Evolutionary conservation across 371 early-diverging fungal species (phyloP).

Genomic region (Mortierella sp.): DNA sequence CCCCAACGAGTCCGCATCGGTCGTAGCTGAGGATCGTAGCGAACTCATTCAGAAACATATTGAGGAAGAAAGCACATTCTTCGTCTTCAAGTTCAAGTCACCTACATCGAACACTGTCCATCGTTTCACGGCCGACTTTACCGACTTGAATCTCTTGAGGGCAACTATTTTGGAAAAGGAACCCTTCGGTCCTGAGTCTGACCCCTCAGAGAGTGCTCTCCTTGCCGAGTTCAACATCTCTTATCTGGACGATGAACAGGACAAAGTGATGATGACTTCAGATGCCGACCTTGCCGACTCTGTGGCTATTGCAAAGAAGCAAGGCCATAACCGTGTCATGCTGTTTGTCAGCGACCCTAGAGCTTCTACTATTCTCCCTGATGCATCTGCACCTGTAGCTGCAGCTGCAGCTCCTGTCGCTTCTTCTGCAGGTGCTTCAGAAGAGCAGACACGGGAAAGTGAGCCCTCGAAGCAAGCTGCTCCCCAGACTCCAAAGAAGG

Average conservation of each 20-base stretch:
- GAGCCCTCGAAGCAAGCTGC: slow-evolving; percentile 16
- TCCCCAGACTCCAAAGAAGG: slow-evolving; percentile 37
- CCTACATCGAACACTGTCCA: slow-evolving; percentile 72
- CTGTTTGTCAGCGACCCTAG: slow-evolving; percentile 68
- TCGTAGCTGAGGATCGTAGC: slow-evolving; percentile 61
- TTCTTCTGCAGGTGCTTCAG: slow-evolving; percentile 8
- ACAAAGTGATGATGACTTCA: slow-evolving; percentile 81
- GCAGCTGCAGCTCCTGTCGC: slow-evolving; percentile 14
- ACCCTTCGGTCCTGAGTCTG: slow-evolving; percentile 62
- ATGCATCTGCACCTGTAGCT: slow-evolving; percentile 5
- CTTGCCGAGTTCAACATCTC: slow-evolving; percentile 71
- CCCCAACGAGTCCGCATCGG: slow-evolving; percentile 70
- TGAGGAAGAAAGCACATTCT: slow-evolving; percentile 54
- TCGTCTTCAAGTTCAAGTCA: slow-evolving; percentile 82
- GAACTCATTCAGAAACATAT: slow-evolving; percentile 41
- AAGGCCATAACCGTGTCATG: slow-evolving; percentile 82
- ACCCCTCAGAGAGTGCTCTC: slow-evolving; percentile 57
- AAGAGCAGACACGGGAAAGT: slow-evolving; percentile 7
- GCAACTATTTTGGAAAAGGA: slow-evolving; percentile 59
- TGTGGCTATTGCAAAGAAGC: slow-evolving; percentile 79
- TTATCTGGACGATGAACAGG: slow-evolving; percentile 92
- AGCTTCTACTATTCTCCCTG: slow-evolving; percentile 29
- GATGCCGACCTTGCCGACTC: slow-evolving; percentile 87
- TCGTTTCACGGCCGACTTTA: slow-evolving; percentile 71
- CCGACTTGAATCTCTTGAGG: slow-evolving; percentile 59